Evolutionary conservation across 139 green algal species (phyloP), one percentile per base, ranked within the genome.

Genomic region (Chlamydomonas sp.): DNA sequence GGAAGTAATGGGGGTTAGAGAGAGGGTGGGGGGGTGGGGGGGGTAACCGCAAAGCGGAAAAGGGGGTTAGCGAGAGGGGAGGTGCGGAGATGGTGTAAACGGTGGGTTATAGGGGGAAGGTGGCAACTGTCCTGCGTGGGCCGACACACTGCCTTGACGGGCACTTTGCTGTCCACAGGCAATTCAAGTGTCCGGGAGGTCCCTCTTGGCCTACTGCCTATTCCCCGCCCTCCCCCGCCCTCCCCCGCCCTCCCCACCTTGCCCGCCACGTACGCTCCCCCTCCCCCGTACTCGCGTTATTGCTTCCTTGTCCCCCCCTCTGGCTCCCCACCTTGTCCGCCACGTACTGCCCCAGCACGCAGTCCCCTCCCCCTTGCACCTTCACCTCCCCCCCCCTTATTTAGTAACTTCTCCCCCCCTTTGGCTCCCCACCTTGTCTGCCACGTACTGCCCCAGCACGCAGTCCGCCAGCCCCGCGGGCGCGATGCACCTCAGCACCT

Each of bases 371-470:
- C 18, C 78, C 5, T n/a, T 62, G 62, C 66, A 17, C 66, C 64
- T 57, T 1, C 66, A 5, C 20, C 1, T 0, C 61, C 62, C 15
- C 78, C 61, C 6, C n/a, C 31, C 18, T 49, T 73, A 62, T 3
- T 7, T 1, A 62, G 12, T 20, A 57, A 15, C 73, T 62, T 12
- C 15, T 5, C 76, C 58, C 12, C 1, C 58, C 76, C 61, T 17
- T n/a, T n/a, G n/a, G n/a, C 77, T 17, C 7, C 49, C 57, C 69
- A 86, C 82, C 82, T 86, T 31, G 18, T 80, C 91, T 31, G 90
- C 94, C 2, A 82, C 91, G 94, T 99, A 99, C 92, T 99, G 98
- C 63, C 97, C 98, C 77, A 99, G 89, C 68, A 99, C 95, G 18
- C 74, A 87, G 71, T 94, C 91, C 16, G 97, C 90, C 20, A 83